Conservation (phyloP, 73 alveolate genomes). For the Paraurostyla sp. region DNA sequence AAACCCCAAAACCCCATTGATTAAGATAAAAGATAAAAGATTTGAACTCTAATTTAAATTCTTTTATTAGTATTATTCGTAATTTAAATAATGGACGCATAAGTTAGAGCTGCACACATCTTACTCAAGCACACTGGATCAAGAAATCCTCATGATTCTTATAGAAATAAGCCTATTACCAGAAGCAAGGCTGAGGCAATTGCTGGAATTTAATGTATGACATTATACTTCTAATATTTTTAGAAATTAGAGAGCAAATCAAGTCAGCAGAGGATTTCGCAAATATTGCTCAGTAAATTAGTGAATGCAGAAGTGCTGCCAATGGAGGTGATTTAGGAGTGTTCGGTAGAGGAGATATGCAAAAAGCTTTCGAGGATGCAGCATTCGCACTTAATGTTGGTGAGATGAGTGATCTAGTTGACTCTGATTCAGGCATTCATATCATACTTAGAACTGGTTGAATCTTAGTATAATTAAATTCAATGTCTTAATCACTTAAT, state of each 20-base stretch:
- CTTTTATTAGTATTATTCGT: too few species aligned
- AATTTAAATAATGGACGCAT: neutral
- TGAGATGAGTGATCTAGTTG: slow-evolving; percentile 92
- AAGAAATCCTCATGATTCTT: slow-evolving; percentile 91
- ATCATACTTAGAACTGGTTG: slow-evolving; percentile 90
- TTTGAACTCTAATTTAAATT: too few species aligned
- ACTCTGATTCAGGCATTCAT: slow-evolving; percentile 96
- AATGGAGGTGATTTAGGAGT: slow-evolving; percentile 97
- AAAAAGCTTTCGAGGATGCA: slow-evolving; percentile 93
- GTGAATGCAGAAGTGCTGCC: slow-evolving; percentile 95
- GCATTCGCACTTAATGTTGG: slow-evolving; percentile 93
- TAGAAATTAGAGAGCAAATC: slow-evolving; percentile 4
- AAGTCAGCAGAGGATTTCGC: slow-evolving; percentile 80
- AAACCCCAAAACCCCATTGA: too few species aligned
- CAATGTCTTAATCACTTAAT: neutral
- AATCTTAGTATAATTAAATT: neutral
- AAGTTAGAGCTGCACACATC: slow-evolving; percentile 88
- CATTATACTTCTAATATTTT: too few species aligned
- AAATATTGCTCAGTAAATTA: slow-evolving; percentile 83
- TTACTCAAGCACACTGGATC: slow-evolving; percentile 92
- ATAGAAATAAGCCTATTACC: slow-evolving; percentile 88
- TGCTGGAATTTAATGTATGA: slow-evolving; percentile 84
- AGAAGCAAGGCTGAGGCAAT: slow-evolving; percentile 93
- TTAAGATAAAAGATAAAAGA: too few species aligned
- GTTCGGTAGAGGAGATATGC: slow-evolving; percentile 96